phyloP scores from a whole-genome alignment of 768 basidiomycete genomes.

The Austroboletus festivus region DNA sequence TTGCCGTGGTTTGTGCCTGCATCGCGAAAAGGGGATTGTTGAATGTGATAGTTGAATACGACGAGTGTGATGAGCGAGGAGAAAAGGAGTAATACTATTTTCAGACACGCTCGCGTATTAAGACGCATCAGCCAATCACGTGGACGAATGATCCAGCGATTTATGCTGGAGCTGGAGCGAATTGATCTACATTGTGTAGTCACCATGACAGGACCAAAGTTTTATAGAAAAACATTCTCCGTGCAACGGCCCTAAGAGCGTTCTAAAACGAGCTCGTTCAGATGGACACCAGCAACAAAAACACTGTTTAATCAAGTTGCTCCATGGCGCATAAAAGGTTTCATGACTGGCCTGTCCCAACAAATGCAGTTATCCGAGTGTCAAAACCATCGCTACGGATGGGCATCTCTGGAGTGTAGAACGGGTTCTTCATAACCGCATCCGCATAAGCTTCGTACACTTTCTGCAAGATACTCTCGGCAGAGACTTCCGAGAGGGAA shows the following conservation, averaged over 20 bases:
- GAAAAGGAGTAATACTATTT: neutral
- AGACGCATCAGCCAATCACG: slow-evolving; percentile 17
- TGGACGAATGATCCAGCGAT: too few relatives aligned
- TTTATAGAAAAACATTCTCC: too few relatives aligned
- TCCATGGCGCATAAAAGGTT: neutral
- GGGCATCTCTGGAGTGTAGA: slow-evolving; percentile 99
- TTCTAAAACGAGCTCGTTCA: too few relatives aligned
- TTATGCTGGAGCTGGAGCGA: too few relatives aligned
- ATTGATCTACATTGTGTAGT: too few relatives aligned
- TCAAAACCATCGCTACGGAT: slow-evolving; percentile 92
- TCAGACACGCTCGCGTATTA: slow-evolving; percentile 18
- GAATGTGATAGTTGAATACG: neutral
- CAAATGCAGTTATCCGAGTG: slow-evolving; percentile 55
- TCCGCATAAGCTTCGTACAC: slow-evolving; percentile 94
- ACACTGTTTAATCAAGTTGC: too few relatives aligned
- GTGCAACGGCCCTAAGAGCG: too few relatives aligned
- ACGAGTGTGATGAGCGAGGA: neutral
- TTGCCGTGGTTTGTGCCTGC: slow-evolving; percentile 23
- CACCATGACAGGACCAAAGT: too few relatives aligned
- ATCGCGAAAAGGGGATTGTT: slow-evolving; percentile 8
- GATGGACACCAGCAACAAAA: neutral
- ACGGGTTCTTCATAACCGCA: slow-evolving; percentile 98
- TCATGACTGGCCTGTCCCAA: slow-evolving; percentile 41
- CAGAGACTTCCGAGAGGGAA: slow-evolving; percentile 68
- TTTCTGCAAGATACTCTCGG: slow-evolving; percentile 71